Conservation (phyloP, 352 stramenopile genomes). For the Pythium coloratum region DNA sequence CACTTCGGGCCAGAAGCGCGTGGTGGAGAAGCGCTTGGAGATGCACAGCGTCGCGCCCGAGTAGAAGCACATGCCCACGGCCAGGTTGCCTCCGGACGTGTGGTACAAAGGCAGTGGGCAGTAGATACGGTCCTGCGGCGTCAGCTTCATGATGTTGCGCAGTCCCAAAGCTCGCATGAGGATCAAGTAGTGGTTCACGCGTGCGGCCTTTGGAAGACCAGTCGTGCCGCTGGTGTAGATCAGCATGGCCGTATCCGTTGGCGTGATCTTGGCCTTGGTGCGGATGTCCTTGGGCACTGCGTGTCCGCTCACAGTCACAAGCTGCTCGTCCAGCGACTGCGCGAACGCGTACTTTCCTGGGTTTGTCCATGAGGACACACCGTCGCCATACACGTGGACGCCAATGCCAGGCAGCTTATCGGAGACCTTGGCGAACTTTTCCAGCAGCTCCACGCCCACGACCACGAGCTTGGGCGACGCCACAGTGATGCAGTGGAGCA, state of each 20-base stretch:
- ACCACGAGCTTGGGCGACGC: slow-evolving; percentile 60
- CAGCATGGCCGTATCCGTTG: slow-evolving; percentile 65
- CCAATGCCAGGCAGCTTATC: slow-evolving; percentile 32
- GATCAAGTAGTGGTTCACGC: slow-evolving; percentile 73
- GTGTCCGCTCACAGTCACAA: slow-evolving; percentile 27
- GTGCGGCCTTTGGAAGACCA: slow-evolving; percentile 72
- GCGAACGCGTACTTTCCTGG: slow-evolving; percentile 30
- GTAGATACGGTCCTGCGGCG: slow-evolving; percentile 71
- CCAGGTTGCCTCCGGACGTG: slow-evolving; percentile 77
- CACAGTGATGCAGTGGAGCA: slow-evolving; percentile 79
- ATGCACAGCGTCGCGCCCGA: slow-evolving; percentile 72
- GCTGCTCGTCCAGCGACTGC: slow-evolving; percentile 38
- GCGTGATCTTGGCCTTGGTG: slow-evolving; percentile 30
- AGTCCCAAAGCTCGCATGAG: slow-evolving; percentile 62
- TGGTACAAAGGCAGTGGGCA: slow-evolving; percentile 84
- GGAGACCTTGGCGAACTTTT: slow-evolving; percentile 38
- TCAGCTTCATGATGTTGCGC: slow-evolving; percentile 47
- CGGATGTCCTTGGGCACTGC: slow-evolving; percentile 32
- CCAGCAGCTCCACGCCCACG: slow-evolving; percentile 45
- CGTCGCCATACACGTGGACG: slow-evolving; percentile 54
- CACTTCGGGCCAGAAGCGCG: slow-evolving; percentile 11
- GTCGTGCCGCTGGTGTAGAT: slow-evolving; percentile 90
- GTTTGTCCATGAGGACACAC: slow-evolving; percentile 25
- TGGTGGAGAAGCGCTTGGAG: slow-evolving; percentile 68
- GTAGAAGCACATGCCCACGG: slow-evolving; percentile 80